Evolutionary conservation across 345 rosid genomes (phyloP), one percentile per base, ranked within the genome.

Genomic region (Cardamine resedifolia): DNA sequence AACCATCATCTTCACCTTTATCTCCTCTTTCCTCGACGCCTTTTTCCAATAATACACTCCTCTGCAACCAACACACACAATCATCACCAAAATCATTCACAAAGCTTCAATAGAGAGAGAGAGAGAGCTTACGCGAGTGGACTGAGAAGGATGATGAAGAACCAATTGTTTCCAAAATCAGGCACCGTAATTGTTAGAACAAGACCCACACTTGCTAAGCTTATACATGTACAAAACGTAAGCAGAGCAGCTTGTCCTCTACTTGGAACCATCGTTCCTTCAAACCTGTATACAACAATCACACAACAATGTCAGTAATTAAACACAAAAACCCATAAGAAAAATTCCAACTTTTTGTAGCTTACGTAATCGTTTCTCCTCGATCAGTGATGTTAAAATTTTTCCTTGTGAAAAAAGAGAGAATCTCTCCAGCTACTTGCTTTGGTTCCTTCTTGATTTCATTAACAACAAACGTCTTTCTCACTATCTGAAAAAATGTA

Each of bases 361-460:
- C 88, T 84, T 85, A 94, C 98, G 96, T 91, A 65, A 94, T 77
- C 10, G 96, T 85, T 81, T 94, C 98, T 79, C 98, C 98, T 73
- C 90, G 81, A 69, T 84, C 95, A 51, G 90, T 81, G 23, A 89
- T 89, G 47, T 52, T 75, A 73, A 94, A 94, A 74, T 89, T 94
- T 79, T 89, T 94, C 61, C 96, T 84, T 4, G 90, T 83, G 80
- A 94, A 94, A 81, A 91, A 94, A 3, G 98, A 91, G 23, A 87
- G 76, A 73, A 94, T 89, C 73, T 91, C 96, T 58, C 95, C 98
- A 3, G 97, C 98, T 49, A 83, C 86, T 69, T 81, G 91, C 28
- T 79, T 88, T 7, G 98, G 89, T 49, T 77, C 78, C 75, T 83
- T 87, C 79, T 55, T 80, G 50, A 28, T 16, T 78, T 88, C 96